Base-by-base conservation (phyloP, 1,284 basidiomycete species). In the Irpex sp. region DNA sequence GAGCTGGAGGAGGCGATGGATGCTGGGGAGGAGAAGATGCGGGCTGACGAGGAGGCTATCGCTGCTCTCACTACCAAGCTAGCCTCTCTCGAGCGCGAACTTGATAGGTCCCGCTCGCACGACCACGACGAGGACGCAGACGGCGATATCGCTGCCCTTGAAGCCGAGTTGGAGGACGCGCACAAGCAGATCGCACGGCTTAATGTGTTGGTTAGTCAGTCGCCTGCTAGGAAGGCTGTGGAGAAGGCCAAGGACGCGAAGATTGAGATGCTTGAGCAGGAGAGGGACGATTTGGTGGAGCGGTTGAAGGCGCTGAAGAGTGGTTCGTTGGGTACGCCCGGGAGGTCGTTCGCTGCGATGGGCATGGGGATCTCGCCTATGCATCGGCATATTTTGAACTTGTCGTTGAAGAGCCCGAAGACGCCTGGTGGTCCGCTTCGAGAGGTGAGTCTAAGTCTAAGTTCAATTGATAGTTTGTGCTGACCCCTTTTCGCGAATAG, bases 131-230 rank as follows among this genome's bases (percentile, higher is more conserved):
- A 39, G 58, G 87, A 89, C 62, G 71, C 76, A 35, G 79, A 82
- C 63, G 81, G 79, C 0, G 86, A 89, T 62, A 72, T 78, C 53
- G 79, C 82, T 63, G 82, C 80, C 0, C 78, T 96, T 50, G 92
- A 95, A 72, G 80, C 81, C 5, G 90, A 95, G 66, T 82, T 96
- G 26, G 90, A 93, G 65, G 83, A 87, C 1, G 94, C 94, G 0
- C 83, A 93, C 71, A 85, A 81, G 69, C 93, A 95, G 72, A 91
- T 95, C 63, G 90, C 88, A 0, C 83, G 86, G 17, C 78, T 97
- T 54, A 86, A 84, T 57, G 81, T 85, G 0, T 74, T 91, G 56
- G 78, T 95, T 26, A 81, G 79, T 47, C 88, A 91, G 67, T 90
- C 89, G 11, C 89, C 90, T n/a, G 87, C 87, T 51, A 81, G 90